Base-by-base conservation (phyloP, 2,329 filamentous ascomycete species). In the Achaetomium macrosporum region DNA sequence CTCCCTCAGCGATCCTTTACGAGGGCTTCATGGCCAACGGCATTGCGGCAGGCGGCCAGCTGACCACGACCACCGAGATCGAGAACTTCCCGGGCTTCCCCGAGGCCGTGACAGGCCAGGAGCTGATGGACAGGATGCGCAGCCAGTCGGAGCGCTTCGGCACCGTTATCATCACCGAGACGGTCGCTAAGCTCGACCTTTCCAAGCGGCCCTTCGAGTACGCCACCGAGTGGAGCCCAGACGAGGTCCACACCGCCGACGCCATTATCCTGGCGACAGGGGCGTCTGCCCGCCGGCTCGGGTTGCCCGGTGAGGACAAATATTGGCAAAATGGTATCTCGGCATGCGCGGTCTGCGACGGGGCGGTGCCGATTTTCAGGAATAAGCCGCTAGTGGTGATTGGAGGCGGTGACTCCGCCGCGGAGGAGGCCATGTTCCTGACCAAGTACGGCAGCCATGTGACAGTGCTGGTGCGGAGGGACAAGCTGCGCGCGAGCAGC, bases 71-170 rank as follows among this genome's bases (percentile, higher is more conserved):
- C 51, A 97, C 95, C 65, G 95, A 99, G 63, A 84, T 99, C 55
- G 93, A 99, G 78, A 99, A 99, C 81, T 99, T 87, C 73, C 93
- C 93, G 25, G 93, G 93, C 44, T 99, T 97, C 76, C 87, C 88
- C 65, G 82, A 88, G 64, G 88, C 86, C 59, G 90, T 99, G 69
- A 87, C 90, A 73, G 93, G 93, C 61, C 73, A 81, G 52, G 86
- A 90, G 66, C 77, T 99, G 61, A 99, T 99, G 93, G 92, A 96
- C 63, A 82, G 85, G 70, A 97, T 99, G 92, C 87, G 87, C 71
- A 82, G 80, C 57, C 93, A 99, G 73, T 96, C 90, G 54, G 83
- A 87, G 71, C 85, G 85, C 56, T 97, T 96, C 73, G 95, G 93
- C 67, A 96, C 95, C 58, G 78, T 90, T 66, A 90, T 99, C 73